Conservation (phyloP, 306 rosid species). For the Fragaria nilgerrensis region DNA sequence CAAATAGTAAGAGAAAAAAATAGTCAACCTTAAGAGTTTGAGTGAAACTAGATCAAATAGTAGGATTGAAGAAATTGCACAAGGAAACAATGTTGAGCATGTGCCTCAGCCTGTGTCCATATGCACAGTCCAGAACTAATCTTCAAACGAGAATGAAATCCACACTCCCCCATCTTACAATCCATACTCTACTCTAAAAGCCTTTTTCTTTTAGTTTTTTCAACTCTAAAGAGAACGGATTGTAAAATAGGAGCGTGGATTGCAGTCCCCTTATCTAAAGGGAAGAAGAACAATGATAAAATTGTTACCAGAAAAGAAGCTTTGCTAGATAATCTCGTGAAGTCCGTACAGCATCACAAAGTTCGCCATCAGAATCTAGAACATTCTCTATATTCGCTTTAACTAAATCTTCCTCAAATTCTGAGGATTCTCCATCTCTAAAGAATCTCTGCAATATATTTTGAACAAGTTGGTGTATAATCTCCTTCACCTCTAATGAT, state of each 20-base stretch:
- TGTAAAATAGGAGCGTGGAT: neutral
- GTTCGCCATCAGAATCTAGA: constrained; percentile 38
- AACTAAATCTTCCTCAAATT: constrained; percentile 39
- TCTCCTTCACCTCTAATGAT: constrained; percentile 80
- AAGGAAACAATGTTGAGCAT: constrained; percentile 5
- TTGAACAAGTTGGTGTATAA: constrained; percentile 80
- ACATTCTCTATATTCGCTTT: constrained; percentile 37
- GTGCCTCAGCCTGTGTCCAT: neutral
- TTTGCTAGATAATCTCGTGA: constrained; percentile 95
- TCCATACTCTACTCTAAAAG: neutral
- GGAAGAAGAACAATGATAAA: constrained; percentile 19
- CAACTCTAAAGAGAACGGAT: neutral
- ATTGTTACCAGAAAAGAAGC: constrained; percentile 91
- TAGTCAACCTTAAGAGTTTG: neutral
- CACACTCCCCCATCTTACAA: neutral
- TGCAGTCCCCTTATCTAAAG: neutral
- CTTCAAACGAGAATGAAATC: neutral
- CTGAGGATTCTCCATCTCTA: constrained; percentile 47
- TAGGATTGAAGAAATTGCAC: neutral
- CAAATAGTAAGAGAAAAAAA: constrained; percentile 8
- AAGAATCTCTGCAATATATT: constrained; percentile 57
- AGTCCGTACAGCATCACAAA: constrained; percentile 48
- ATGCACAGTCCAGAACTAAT: neutral
- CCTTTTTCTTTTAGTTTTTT: neutral
- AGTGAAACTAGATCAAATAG: neutral